Conservation (phyloP, 2,329 filamentous ascomycete genomes). For the Neoascochyta sp. region DNA sequence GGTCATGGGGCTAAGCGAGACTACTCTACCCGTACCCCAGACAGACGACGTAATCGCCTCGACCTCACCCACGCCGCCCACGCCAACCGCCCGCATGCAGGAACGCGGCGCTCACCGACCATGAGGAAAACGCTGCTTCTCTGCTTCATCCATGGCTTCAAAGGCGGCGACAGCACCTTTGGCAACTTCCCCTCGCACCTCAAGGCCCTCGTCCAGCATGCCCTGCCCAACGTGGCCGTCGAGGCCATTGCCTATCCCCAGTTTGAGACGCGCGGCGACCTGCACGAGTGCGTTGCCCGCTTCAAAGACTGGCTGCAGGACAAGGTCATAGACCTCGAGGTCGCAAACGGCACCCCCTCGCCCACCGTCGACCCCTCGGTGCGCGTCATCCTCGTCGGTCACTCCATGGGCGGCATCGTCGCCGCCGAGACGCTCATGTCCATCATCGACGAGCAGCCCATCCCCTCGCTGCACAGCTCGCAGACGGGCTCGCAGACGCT, state of each 20-base stretch:
- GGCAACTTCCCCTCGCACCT: slow-evolving; percentile 71
- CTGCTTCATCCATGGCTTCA: slow-evolving; percentile 87
- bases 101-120: slow-evolving; percentile 36
- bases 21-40: slow-evolving; percentile 18
- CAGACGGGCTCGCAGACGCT: slow-evolving; percentile 26
- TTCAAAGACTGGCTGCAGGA: slow-evolving; percentile 85
- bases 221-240: slow-evolving; percentile 67
- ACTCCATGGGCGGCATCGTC: slow-evolving; percentile 88
- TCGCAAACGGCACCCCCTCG: slow-evolving; percentile 71
- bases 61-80: slow-evolving; percentile 1
- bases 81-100: slow-evolving; percentile 27
- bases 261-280: slow-evolving; percentile 77
- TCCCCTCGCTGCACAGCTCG: slow-evolving; percentile 36
- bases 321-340: slow-evolving; percentile 91
- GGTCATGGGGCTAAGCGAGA: slow-evolving; percentile 17
- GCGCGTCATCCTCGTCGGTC: slow-evolving; percentile 75
- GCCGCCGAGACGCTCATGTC: slow-evolving; percentile 82
- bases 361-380: slow-evolving; percentile 85
- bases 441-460: slow-evolving; percentile 57
- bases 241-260: slow-evolving; percentile 69
- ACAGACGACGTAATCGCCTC: slow-evolving; percentile 21
- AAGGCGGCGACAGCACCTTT: slow-evolving; percentile 78
- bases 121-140: slow-evolving; percentile 78
- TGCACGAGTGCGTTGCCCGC: slow-evolving; percentile 64
- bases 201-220: slow-evolving; percentile 58